Evolutionary conservation across 2,329 filamentous ascomycete species (phyloP), one percentile per base, ranked within the genome.

Genomic region (Penicillium freii): DNA sequence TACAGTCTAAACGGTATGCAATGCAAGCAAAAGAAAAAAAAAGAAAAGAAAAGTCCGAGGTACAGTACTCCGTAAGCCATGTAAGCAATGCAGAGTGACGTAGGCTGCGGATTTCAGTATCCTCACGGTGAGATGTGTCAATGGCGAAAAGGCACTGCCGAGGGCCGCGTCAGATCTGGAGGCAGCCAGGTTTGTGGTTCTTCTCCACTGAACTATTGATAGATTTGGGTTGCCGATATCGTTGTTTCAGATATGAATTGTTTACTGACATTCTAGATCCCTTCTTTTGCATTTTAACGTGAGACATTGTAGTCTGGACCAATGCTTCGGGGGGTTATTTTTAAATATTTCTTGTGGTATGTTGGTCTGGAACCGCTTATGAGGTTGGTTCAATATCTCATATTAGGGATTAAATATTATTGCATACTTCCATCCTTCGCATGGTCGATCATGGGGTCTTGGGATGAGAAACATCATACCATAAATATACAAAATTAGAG

Each of bases 161-260:
- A 33, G 38, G 46, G 59, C 59, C 62, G 58, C 63, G 63, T 65
- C 63, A 62, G 54, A 61, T 59, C 46, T 51, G 48, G 38, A 62
- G 50, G 48, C 54, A 52, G 57, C 40, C 50, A 48, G 53, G 46
- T 53, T 51, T 51, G 36, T 46, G 51, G 51, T 56, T 51, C 50
- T 47, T 53, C 54, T 52, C 59, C 62, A 45, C 46, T 40, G 54
- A 56, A 51, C 60, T 61, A 62, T 62, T 61, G 51, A 59, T 62
- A 59, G 62, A 51, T 54, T 52, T 46, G 40, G 54, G 44, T 53
- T 49, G 33, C 36, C 42, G 34, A 47, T 38, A 42, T 61, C 21
- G 39, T 34, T 56, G 57, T 65, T 62, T 62, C 61, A 61, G 59
- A 51, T 51, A 5, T 17, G 46, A 19, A 38, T 56, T 55, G 46